Conservation (phyloP, 1,284 basidiomycete species). For the Kalmanozyma brasiliensis region DNA sequence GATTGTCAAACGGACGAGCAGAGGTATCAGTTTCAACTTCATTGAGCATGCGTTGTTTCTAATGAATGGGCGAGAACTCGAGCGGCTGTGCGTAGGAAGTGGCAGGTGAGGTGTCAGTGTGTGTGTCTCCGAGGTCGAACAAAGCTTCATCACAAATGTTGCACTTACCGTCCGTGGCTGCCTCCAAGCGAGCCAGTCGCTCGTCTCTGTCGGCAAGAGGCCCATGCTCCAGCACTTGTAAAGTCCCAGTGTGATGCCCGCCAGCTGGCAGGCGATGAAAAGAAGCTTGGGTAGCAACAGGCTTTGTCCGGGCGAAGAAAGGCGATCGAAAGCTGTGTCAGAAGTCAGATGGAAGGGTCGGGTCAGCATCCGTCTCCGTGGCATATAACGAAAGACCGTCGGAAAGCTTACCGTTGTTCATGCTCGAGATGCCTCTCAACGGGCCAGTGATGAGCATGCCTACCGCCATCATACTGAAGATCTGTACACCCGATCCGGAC, state of each 20-base stretch:
- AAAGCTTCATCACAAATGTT: too few species aligned
- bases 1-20: background rate
- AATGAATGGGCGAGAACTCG: constrained; percentile 46
- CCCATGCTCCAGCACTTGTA: constrained; percentile 68
- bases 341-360: too few species aligned
- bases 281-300: constrained; percentile 55
- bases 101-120: background rate
- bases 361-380: too few species aligned
- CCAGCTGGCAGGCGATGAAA: constrained; percentile 60
- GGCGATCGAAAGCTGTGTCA: constrained; percentile 59
- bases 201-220: constrained; percentile 63
- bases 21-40: background rate
- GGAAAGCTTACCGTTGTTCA: constrained; percentile 46
- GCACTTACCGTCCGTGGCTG: constrained; percentile 58
- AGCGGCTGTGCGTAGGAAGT: constrained; percentile 28
- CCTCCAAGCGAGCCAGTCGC: constrained; percentile 67
- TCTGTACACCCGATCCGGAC: constrained; percentile 64
- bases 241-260: constrained; percentile 54
- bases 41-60: background rate
- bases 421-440: constrained; percentile 49
- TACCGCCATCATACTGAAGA: constrained; percentile 67
- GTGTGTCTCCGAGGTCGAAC: too few species aligned
- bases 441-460: constrained; percentile 64
- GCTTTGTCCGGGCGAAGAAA: constrained; percentile 51
- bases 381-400: background rate